Evolutionary conservation across 148 eudicot genomes (phyloP).

Genomic region (Arbutus unedo): DNA sequence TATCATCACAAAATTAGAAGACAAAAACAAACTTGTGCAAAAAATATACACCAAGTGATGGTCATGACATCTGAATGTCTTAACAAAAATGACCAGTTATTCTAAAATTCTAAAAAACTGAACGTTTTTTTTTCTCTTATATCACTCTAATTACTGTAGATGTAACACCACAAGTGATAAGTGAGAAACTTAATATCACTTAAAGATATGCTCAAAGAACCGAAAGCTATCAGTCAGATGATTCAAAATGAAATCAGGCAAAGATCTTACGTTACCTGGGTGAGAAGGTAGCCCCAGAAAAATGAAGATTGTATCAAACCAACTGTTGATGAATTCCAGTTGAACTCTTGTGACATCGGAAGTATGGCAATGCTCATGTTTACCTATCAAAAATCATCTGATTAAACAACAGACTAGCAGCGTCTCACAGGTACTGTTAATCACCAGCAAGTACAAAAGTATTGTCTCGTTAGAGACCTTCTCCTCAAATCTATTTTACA

Average conservation of each 20-base stretch:
- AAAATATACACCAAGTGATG: neutral
- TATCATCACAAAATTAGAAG: slow-evolving; percentile 14
- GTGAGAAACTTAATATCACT: slow-evolving; percentile 3
- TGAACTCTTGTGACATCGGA: slow-evolving; percentile 81
- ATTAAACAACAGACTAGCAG: neutral
- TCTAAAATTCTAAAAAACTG: neutral
- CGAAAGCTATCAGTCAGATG: neutral
- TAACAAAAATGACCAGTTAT: neutral
- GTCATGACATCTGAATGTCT: neutral
- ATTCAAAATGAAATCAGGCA: neutral
- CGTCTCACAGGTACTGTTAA: neutral
- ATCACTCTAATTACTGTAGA: slow-evolving; percentile 41
- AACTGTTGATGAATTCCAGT: slow-evolving; percentile 84
- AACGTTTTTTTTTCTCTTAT: neutral
- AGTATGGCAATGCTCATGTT: slow-evolving; percentile 99
- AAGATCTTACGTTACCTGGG: slow-evolving; percentile 53
- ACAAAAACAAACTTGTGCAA: neutral
- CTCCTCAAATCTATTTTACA: neutral
- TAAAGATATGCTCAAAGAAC: neutral
- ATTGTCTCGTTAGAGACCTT: neutral
- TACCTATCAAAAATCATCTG: slow-evolving; percentile 54
- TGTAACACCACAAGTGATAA: slow-evolving; percentile 6
- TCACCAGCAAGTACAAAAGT: neutral
- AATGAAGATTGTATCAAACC: slow-evolving; percentile 94
- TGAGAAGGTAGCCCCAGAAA: slow-evolving; percentile 98